Conservation (phyloP, 306 rosid genomes). For the Castanopsis chinensis region DNA sequence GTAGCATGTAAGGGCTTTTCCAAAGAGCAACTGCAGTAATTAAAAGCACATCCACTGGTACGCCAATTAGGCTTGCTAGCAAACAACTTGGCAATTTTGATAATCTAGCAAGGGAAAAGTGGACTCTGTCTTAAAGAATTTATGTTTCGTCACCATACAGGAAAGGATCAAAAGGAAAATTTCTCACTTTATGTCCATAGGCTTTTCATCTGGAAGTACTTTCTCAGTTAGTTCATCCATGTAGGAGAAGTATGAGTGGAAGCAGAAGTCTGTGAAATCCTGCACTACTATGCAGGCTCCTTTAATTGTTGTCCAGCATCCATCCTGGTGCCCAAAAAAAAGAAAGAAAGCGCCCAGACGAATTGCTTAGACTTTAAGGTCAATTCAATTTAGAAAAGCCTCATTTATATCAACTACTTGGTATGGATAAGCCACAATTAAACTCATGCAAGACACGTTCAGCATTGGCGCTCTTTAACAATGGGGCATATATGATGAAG, state of each 20-base stretch:
- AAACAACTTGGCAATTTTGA: constrained; percentile 61
- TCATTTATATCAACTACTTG: background rate
- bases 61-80: constrained; percentile 53
- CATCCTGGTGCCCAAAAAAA: constrained; percentile 49
- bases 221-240: constrained; percentile 76
- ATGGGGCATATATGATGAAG: background rate
- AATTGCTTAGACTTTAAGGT: background rate
- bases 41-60: constrained; percentile 46
- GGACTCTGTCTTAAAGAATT: background rate
- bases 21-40: constrained; percentile 62
- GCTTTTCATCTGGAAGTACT: constrained; percentile 53
- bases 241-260: constrained; percentile 81
- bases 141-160: background rate
- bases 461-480: background rate
- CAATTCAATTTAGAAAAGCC: background rate
- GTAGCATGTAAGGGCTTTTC: constrained; percentile 82
- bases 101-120: constrained; percentile 36
- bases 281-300: constrained; percentile 58
- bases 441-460: background rate
- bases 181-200: constrained; percentile 55
- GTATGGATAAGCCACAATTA: background rate
- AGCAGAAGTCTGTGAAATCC: constrained; percentile 74
- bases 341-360: background rate
- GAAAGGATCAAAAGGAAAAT: background rate
- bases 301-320: constrained; percentile 65